Evolutionary conservation across 1,284 basidiomycete species (phyloP).

Genomic region (Uromyces viciae-fabae): DNA sequence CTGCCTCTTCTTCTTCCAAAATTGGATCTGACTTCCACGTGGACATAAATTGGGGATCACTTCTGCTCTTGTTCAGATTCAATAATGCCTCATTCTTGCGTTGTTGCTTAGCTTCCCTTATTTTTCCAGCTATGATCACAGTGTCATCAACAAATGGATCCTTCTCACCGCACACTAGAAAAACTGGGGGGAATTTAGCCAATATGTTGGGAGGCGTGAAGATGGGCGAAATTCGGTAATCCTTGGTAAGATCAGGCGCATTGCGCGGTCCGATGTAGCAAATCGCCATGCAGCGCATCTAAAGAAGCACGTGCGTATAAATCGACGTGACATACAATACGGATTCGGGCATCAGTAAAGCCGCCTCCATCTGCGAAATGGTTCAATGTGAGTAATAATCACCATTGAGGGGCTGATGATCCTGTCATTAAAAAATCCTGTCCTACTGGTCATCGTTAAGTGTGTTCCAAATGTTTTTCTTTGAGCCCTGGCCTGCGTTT

Average conservation of each 20-base stretch:
- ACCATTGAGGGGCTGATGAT: conserved; percentile 39
- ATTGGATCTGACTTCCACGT: conserved; percentile 56
- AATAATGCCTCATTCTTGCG: conserved; percentile 68
- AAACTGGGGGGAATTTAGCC: conserved; percentile 83
- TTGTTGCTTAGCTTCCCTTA: conserved; percentile 83
- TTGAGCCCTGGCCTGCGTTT: conserved; percentile 48
- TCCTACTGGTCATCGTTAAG: conserved; percentile 91
- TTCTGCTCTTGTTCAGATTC: conserved; percentile 57
- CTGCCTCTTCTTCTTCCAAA: conserved; percentile 72
- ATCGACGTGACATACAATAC: neutral
- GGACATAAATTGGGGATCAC: conserved; percentile 53
- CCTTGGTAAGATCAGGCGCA: conserved; percentile 86
- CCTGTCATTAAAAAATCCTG: conserved; percentile 88
- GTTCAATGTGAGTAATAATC: neutral
- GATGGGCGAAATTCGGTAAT: conserved; percentile 92
- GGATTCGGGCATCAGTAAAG: neutral
- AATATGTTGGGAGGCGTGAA: conserved; percentile 77
- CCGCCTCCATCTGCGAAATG: conserved; percentile 6
- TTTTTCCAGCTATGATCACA: conserved; percentile 83
- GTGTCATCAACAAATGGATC: conserved; percentile 96
- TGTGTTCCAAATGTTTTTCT: conserved; percentile 67
- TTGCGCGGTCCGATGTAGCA: conserved; percentile 88
- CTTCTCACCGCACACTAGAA: conserved; percentile 69
- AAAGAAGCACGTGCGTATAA: neutral
- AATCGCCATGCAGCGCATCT: conserved; percentile 99